Conservation (phyloP, 306 rosid species). For the Sesbania bispinosa region DNA sequence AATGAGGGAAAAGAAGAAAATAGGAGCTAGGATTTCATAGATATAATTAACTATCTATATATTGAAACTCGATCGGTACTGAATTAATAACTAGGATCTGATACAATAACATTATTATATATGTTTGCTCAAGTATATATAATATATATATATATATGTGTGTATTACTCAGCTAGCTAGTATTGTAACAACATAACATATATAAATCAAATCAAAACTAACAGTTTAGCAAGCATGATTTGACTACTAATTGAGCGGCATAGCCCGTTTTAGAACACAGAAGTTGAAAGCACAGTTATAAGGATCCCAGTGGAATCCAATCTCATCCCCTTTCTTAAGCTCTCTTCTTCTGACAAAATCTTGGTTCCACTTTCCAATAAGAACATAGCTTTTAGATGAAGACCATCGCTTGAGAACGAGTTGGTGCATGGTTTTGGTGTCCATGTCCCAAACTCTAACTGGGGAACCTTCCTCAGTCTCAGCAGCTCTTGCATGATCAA, state of each 20-base stretch:
- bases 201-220: no score
- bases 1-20: no score
- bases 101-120: no score
- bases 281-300: constrained; percentile 16
- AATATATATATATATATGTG: no score
- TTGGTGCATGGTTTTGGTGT: constrained; percentile 20
- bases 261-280: constrained; percentile 21
- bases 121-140: no score
- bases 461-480: constrained; percentile 13
- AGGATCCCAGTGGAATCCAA: constrained; percentile 31
- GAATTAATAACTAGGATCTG: no score
- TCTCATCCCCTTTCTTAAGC: constrained; percentile 13
- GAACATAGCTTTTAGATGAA: constrained; percentile 28
- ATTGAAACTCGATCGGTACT: no score
- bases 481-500: neutral
- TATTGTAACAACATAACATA: no score
- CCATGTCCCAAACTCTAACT: constrained; percentile 21
- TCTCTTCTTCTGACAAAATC: constrained; percentile 28
- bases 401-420: constrained; percentile 27
- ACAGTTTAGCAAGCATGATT: no score
- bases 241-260: neutral
- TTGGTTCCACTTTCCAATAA: constrained; percentile 30
- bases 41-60: no score
- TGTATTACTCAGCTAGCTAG: no score
- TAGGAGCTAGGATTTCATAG: no score